Evolutionary conservation across 352 stramenopile genomes (phyloP).

Genomic region (Phytophthora europaea): DNA sequence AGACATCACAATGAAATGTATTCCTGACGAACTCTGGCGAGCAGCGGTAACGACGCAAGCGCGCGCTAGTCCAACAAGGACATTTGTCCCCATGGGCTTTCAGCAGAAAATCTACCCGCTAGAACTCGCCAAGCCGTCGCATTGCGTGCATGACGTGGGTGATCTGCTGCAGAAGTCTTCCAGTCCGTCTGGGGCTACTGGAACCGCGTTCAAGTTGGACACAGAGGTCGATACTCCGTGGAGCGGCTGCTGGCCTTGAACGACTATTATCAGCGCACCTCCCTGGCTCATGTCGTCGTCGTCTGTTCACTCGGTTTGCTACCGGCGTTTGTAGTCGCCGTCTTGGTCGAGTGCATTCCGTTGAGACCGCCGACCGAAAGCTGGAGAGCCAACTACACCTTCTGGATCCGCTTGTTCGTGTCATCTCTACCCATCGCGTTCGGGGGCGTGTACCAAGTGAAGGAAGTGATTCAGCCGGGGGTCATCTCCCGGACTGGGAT

Average conservation of each 20-base stretch:
- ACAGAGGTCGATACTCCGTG: constrained; percentile 13
- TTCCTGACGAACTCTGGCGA: not conserved
- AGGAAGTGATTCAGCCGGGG: constrained; percentile 15
- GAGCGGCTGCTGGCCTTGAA: constrained; percentile 20
- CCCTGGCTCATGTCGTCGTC: constrained; percentile 1
- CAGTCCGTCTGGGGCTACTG: not conserved
- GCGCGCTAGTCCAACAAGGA: not conserved
- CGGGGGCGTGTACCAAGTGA: constrained; percentile 20
- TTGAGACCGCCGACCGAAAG: constrained; percentile 21
- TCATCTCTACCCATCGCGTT: constrained; percentile 20
- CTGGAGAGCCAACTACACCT: constrained; percentile 34
- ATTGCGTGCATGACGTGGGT: not conserved
- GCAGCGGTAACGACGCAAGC: too few species aligned
- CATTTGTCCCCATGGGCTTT: not conserved
- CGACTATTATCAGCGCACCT: constrained; percentile 18
- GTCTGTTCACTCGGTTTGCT: constrained; percentile 19
- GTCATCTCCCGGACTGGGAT: constrained; percentile 12
- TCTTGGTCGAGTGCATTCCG: constrained; percentile 41
- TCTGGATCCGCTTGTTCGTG: constrained; percentile 33
- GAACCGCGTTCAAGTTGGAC: not conserved
- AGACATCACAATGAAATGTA: not conserved
- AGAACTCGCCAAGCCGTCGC: not conserved
- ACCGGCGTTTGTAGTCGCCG: constrained; percentile 19
- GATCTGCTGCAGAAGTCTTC: not conserved
- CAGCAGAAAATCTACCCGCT: not conserved